A percentile compares a stretch with the other conserved stretches of the same genome.
These are phyloP conservation scores for Penicillium roqueforti DNA, from an alignment of 495 filamentous ascomycete genomes.

Conservation along the genomic window DNA sequence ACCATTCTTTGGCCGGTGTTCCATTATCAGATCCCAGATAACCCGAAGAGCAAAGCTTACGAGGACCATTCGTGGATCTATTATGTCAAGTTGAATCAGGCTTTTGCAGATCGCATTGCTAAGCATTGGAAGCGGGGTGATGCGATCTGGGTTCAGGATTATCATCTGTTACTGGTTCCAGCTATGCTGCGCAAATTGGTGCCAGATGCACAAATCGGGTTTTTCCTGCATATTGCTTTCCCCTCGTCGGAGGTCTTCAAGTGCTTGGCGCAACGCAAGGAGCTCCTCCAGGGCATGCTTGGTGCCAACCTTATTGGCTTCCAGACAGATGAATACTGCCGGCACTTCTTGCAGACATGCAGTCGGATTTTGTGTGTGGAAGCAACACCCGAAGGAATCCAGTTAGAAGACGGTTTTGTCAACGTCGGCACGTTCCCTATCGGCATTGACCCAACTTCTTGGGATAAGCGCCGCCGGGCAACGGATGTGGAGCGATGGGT, in stretches of 20 bases:
- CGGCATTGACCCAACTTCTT: constrained; percentile 77
- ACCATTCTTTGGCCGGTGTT: constrained; percentile 87
- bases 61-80: constrained; percentile 94
- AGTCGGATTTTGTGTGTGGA: constrained; percentile 82
- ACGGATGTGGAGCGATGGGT: constrained; percentile 73
- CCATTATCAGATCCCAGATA: constrained; percentile 94
- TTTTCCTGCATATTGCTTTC: constrained; percentile 92
- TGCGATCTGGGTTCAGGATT: constrained; percentile 91
- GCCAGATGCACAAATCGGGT: constrained; percentile 87
- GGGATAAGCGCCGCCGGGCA: constrained; percentile 67
- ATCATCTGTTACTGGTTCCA: constrained; percentile 89
- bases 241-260: constrained; percentile 93
- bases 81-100: constrained; percentile 85
- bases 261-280: constrained; percentile 76
- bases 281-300: constrained; percentile 84
- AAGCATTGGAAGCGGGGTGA: constrained; percentile 89
- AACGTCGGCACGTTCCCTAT: constrained; percentile 65
- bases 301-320: constrained; percentile 89
- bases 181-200: constrained; percentile 79
- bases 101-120: constrained; percentile 82
- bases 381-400: constrained; percentile 78
- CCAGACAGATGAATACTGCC: constrained; percentile 86
- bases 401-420: constrained; percentile 89
- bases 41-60: constrained; percentile 96
- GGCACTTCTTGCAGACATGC: constrained; percentile 92